Conservation (phyloP, 1,139 yeast genomes). For the Pichia sp. region DNA sequence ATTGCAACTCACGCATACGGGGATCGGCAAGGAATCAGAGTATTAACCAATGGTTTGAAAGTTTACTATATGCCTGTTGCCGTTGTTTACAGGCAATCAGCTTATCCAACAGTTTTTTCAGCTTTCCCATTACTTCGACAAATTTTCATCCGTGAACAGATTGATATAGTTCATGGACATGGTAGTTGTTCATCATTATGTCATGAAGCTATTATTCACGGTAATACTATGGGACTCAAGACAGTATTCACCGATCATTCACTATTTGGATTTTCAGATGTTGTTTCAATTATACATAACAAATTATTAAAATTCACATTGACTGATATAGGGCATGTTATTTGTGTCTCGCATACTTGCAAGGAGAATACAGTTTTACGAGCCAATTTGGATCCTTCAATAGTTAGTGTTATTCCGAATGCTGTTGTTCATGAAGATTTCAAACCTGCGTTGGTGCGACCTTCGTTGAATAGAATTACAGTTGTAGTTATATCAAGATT, state of each 20-base stretch:
- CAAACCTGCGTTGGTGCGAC: conserved; percentile 40
- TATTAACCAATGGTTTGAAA: conserved; percentile 81
- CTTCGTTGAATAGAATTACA: conserved; percentile 42
- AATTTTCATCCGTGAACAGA: conserved; percentile 75
- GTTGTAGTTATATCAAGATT: conserved; percentile 87
- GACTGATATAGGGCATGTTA: conserved; percentile 84
- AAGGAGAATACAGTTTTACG: conserved; percentile 91
- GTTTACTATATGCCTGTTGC: conserved; percentile 85
- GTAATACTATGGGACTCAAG: conserved; percentile 82
- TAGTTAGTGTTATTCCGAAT: conserved; percentile 89
- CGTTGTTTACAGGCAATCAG: conserved; percentile 72
- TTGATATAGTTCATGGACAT: conserved; percentile 92
- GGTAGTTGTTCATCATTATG: conserved; percentile 83
- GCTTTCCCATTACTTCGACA: conserved; percentile 81
- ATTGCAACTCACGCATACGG: conserved; percentile 87
- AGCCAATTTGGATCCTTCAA: conserved; percentile 70
- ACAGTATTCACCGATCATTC: conserved; percentile 97
- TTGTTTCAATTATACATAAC: conserved; percentile 78
- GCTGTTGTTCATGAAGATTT: conserved; percentile 87
- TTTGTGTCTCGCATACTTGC: conserved; percentile 94
- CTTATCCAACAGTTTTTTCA: conserved; percentile 84
- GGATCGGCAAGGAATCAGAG: conserved; percentile 71
- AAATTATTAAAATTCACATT: conserved; percentile 77
- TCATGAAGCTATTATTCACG: conserved; percentile 87
- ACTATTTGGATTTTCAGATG: conserved; percentile 85